These are phyloP conservation scores for Raphanus raphanistrum DNA, from an alignment of 345 rosid species.

Conservation along the genomic window DNA sequence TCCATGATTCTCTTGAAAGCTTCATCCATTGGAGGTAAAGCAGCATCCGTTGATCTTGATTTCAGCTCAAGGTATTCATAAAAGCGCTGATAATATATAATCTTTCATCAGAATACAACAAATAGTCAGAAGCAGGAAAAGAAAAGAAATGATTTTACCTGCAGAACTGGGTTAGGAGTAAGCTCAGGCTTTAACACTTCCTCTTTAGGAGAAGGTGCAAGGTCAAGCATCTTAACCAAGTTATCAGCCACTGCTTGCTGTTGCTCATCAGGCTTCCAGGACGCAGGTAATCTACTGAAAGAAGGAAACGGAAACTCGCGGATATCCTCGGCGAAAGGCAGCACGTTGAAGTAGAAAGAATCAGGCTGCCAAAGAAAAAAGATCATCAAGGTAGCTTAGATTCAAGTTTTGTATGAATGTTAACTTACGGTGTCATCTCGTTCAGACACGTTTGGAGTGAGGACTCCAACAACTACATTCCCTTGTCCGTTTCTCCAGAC, in stretches of 20 bases:
- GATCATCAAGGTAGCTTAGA: constrained; percentile 14
- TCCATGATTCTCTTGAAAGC: constrained; percentile 68
- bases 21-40: constrained; percentile 74
- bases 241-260: constrained; percentile 84
- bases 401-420: background rate
- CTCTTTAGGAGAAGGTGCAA: constrained; percentile 65
- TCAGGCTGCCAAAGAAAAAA: constrained; percentile 65
- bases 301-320: constrained; percentile 92
- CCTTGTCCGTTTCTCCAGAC: constrained; percentile 93
- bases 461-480: constrained; percentile 71
- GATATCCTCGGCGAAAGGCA: constrained; percentile 88
- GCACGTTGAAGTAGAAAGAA: constrained; percentile 83
- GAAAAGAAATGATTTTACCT: constrained; percentile 45
- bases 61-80: constrained; percentile 74
- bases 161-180: constrained; percentile 84
- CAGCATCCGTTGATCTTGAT: constrained; percentile 67
- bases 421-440: constrained; percentile 62
- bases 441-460: constrained; percentile 75
- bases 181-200: constrained; percentile 72
- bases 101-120: constrained; percentile 31
- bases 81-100: constrained; percentile 58
- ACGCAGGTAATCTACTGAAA: constrained; percentile 65
- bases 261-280: constrained; percentile 70
- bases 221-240: constrained; percentile 82
- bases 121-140: constrained; percentile 6